Base-by-base conservation (phyloP, 2,329 filamentous ascomycete species). In the Zarea fungicola region DNA sequence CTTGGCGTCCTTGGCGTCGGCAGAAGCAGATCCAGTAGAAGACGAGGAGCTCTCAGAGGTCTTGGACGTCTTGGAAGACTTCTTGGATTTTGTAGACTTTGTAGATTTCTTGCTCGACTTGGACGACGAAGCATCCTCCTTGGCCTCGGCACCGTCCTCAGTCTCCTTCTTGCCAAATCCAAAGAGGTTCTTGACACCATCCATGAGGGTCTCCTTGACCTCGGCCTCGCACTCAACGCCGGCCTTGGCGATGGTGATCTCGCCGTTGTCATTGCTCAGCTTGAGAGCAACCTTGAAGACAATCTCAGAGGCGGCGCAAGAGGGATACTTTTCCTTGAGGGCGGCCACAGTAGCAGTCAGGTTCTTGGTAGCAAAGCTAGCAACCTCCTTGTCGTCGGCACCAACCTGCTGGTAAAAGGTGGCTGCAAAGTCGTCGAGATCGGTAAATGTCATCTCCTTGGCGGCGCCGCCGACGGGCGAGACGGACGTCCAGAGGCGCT, bases 121-220 rank as follows among this genome's bases (percentile, higher is more conserved):
- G 29, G 55, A 54, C 14, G 70, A 68, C 18, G 75, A 71, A 18
- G 34, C 22, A 18, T 44, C 44, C n/a, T 48, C 39, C 25, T 40
- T 35, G 22, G 31, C 34, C 16, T 62, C 65, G 7, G 59, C 61
- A n/a, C 65, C 73, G 19, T 72, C 75, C 40, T 85, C 85, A 68
- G 96, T 87, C 26, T 87, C 86, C 70, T 95, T 95, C 61, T 87
- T 87, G 22, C 92, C 93, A 63, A 97, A 91, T 6, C 93, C 93
- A 62, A 99, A 95, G 54, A 96, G 80, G 55, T 91, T 95, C 76
- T 99, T 99, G 56, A 97, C 89, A 36, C 89, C 91, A 61, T 96
- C 92, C 41, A 96, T 87, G 42, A 97, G 80, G 44, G 85, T 84
- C 55, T 87, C 88, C 65, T 90, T 89, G 5, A 76, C 77, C 45